Percentiles rank a stretch among this genome's conserved stretches.
Evolutionary conservation across 305 asterid genomes (phyloP).

Genomic region (Caryopteris hybrid): DNA sequence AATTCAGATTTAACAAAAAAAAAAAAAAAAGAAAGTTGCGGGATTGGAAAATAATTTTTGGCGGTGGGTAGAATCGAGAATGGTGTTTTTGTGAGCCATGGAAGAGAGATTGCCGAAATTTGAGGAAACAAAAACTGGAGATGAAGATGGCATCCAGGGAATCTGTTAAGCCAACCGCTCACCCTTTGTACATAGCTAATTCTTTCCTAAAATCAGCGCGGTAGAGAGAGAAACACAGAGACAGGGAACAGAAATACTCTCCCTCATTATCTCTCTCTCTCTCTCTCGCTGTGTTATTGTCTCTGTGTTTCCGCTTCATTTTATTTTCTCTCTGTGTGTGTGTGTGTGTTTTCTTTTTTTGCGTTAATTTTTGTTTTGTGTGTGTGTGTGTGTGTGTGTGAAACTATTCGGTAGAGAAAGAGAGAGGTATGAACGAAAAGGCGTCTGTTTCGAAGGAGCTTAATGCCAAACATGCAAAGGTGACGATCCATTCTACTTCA

Average conservation of each 20-base stretch:
- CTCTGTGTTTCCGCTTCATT: neutral
- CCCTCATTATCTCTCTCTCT: slow-evolving; percentile 15
- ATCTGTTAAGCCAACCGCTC: slow-evolving; percentile 35
- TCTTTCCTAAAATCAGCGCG: neutral
- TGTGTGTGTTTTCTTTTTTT: neutral
- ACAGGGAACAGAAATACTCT: slow-evolving; percentile 13
- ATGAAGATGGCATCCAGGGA: slow-evolving; percentile 24
- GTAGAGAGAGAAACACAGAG: slow-evolving; percentile 6
- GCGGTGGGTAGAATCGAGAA: no score
- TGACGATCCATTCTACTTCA: slow-evolving; percentile 8
- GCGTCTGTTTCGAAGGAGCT: slow-evolving; percentile 83
- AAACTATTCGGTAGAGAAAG: neutral
- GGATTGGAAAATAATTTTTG: no score
- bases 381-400: neutral
- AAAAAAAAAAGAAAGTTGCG: no score
- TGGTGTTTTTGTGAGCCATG: neutral
- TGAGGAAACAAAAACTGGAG: slow-evolving; percentile 16
- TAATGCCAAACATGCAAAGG: slow-evolving; percentile 77
- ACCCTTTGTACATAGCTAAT: neutral
- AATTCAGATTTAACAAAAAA: no score
- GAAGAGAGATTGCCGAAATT: slow-evolving; percentile 12
- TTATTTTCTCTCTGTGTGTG: neutral
- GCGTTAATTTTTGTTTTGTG: neutral
- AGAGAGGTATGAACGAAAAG: slow-evolving; percentile 62
- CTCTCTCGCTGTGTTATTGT: neutral